A percentile compares a stretch with the other conserved stretches of the same genome.
These are phyloP conservation scores for Hyaloscypha hepaticicola DNA, from an alignment of 495 filamentous ascomycete genomes.

Conservation along the genomic window DNA sequence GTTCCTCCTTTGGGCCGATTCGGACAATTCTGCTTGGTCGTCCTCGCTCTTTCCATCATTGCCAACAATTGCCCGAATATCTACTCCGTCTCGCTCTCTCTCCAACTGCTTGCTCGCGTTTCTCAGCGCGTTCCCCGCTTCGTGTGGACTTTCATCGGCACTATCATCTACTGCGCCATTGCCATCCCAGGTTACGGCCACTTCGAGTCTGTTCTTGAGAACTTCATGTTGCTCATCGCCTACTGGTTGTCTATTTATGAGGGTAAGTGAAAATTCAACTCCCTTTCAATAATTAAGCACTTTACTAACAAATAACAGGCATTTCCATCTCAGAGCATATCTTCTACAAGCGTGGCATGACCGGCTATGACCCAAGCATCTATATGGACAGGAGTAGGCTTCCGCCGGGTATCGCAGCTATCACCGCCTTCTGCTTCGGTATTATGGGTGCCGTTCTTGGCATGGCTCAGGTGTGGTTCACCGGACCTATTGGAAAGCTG, in stretches of 20 bases:
- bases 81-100: slow-evolving; percentile 75
- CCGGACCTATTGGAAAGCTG: slow-evolving; percentile 66
- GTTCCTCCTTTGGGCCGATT: slow-evolving; percentile 67
- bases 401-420: slow-evolving; percentile 69
- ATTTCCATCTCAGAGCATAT: slow-evolving; percentile 75
- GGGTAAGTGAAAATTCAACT: slow-evolving; percentile 31
- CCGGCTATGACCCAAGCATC: slow-evolving; percentile 58
- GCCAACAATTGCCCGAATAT: slow-evolving; percentile 90
- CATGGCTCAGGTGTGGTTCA: slow-evolving; percentile 76
- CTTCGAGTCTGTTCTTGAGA: slow-evolving; percentile 69
- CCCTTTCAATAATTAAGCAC: neutral
- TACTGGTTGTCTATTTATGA: slow-evolving; percentile 88
- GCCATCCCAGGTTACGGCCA: slow-evolving; percentile 74
- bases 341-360: slow-evolving; percentile 66
- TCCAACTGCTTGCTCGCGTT: slow-evolving; percentile 67
- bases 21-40: slow-evolving; percentile 78
- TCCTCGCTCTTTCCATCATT: slow-evolving; percentile 76
- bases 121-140: slow-evolving; percentile 73
- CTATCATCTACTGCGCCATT: slow-evolving; percentile 69
- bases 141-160: slow-evolving; percentile 70
- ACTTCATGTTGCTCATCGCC: slow-evolving; percentile 77
- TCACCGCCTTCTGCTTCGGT: slow-evolving; percentile 65
- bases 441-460: slow-evolving; percentile 71
- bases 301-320: slow-evolving; percentile 26
- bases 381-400: slow-evolving; percentile 61